These are phyloP conservation scores for Hymenoscyphus linearis DNA, from an alignment of 2,329 filamentous ascomycete genomes.

Conservation along the genomic window DNA sequence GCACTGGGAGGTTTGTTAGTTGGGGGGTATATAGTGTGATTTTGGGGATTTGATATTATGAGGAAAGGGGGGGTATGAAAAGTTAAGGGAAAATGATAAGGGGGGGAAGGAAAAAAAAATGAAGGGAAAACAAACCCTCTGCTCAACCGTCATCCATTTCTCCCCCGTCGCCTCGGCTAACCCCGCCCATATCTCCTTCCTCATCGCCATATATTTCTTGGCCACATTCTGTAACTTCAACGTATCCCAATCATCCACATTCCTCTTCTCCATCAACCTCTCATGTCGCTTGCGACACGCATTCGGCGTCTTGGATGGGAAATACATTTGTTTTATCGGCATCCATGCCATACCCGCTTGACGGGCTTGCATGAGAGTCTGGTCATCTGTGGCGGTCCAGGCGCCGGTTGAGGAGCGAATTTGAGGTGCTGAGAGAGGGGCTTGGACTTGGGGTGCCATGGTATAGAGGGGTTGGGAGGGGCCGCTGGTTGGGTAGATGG, in stretches of 20 bases:
- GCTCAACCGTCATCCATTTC: conserved; percentile 68
- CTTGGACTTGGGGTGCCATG: background rate
- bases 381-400: conserved; percentile 72
- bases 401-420: conserved; percentile 54
- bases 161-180: conserved; percentile 73
- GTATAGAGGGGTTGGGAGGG: conserved; percentile 18
- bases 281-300: conserved; percentile 89
- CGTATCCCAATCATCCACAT: conserved; percentile 63
- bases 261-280: conserved; percentile 66
- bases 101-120: too few species aligned
- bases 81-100: conserved; percentile 4
- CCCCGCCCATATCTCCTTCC: conserved; percentile 75
- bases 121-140: conserved; percentile 45
- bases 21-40: conserved; percentile 1
- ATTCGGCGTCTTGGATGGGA: conserved; percentile 62
- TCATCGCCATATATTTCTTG: conserved; percentile 71
- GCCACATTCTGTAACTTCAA: conserved; percentile 70
- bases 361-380: conserved; percentile 65
- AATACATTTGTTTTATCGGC: conserved; percentile 71
- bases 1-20: conserved; percentile 53
- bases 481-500: conserved; percentile 17
- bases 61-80: too few species aligned
- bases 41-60: too few species aligned
- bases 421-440: background rate
- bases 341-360: conserved; percentile 77